phyloP scores from a whole-genome alignment of 2,329 filamentous ascomycete species.

The Knoxdaviesia capensis region DNA sequence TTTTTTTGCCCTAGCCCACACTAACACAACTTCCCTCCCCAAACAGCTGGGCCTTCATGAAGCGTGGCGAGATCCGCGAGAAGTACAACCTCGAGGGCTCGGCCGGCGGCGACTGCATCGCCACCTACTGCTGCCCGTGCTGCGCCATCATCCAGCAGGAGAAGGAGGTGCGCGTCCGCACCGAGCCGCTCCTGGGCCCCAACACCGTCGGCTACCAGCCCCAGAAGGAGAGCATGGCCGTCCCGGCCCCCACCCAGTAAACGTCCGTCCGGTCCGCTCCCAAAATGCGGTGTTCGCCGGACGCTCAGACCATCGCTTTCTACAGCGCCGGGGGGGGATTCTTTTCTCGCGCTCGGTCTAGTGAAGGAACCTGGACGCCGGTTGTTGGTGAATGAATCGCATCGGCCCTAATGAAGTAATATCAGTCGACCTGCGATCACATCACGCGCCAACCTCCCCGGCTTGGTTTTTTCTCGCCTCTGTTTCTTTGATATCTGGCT shows the following conservation, averaged over 20 bases:
- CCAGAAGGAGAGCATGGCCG: conserved; percentile 17
- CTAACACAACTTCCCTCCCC: conserved; percentile 1
- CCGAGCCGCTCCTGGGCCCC: conserved; percentile 8
- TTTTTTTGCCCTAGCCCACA: background rate
- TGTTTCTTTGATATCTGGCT: background rate
- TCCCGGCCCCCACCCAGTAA: conserved; percentile 8
- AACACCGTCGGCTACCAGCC: conserved; percentile 16
- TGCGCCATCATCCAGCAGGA: conserved; percentile 38
- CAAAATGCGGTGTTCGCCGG: background rate
- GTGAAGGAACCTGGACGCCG: background rate
- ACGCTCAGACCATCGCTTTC: background rate
- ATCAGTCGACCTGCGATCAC: too few relatives aligned
- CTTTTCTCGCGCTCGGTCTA: background rate
- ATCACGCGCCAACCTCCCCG: background rate
- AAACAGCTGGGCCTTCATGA: conserved; percentile 24
- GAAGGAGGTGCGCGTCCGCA: conserved; percentile 23
- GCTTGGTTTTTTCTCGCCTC: background rate
- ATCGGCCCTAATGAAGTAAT: background rate
- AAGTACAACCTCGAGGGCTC: conserved; percentile 31
- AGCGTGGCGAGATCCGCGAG: conserved; percentile 31
- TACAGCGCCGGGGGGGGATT: too few relatives aligned
- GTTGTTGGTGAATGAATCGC: background rate
- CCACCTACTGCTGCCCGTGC: conserved; percentile 33
- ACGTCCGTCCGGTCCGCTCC: background rate
- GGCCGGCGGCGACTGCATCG: conserved; percentile 26